Conservation (phyloP, 2,329 filamentous ascomycete genomes). For the Cercospora sp. region DNA sequence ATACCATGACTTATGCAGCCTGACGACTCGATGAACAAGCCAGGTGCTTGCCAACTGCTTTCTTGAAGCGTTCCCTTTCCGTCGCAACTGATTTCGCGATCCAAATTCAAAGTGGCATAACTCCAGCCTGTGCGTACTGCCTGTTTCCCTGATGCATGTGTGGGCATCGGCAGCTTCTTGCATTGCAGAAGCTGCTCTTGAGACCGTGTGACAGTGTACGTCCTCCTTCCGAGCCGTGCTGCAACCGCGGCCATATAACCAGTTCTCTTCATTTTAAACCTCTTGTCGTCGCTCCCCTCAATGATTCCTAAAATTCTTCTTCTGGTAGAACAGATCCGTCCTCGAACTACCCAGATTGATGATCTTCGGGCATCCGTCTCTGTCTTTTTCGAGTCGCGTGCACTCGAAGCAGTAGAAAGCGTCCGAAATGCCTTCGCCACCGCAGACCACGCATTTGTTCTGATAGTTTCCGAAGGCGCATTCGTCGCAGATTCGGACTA, state of each 20-base stretch:
- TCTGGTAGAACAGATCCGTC: slow-evolving; percentile 83
- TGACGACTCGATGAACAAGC: not conserved
- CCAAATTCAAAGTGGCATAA: not conserved
- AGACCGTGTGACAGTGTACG: not conserved
- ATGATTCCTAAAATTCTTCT: slow-evolving; percentile 69
- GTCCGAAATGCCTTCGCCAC: slow-evolving; percentile 95
- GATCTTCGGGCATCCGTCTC: slow-evolving; percentile 98
- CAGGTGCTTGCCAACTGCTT: slow-evolving; percentile 3
- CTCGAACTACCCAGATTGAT: slow-evolving; percentile 95
- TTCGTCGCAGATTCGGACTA: slow-evolving; percentile 98
- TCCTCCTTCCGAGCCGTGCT: not conserved
- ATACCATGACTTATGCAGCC: slow-evolving; percentile 9
- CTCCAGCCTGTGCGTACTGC: not conserved
- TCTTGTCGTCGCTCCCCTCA: slow-evolving; percentile 22
- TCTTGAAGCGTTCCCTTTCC: not conserved
- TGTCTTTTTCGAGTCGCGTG: slow-evolving; percentile 91
- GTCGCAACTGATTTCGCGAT: not conserved
- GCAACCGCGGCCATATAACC: not conserved
- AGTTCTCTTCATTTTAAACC: not conserved
- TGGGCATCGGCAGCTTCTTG: not conserved
- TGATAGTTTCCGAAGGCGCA: slow-evolving; percentile 99
- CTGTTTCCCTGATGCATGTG: not conserved
- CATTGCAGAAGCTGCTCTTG: not conserved
- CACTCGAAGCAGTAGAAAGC: slow-evolving; percentile 99
- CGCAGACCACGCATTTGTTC: slow-evolving; percentile 99